Conservation (phyloP, 441 rosid genomes). For the Populus hybrid region DNA sequence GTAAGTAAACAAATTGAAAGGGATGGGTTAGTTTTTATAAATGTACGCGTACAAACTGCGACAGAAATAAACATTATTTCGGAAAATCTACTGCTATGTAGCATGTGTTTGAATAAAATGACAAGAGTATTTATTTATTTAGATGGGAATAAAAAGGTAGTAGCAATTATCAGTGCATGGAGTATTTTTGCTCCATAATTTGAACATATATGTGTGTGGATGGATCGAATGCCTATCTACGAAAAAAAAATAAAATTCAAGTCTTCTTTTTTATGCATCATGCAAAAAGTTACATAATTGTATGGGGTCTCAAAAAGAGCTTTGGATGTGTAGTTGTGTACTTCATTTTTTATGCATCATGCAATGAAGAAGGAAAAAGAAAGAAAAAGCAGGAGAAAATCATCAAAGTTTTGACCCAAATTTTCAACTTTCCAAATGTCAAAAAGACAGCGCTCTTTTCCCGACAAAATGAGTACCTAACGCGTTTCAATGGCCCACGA, state of each 20-base stretch:
- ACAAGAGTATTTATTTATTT: background rate
- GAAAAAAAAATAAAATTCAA: background rate
- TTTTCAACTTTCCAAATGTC: background rate
- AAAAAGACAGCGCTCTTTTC: background rate
- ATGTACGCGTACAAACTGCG: too few relatives aligned
- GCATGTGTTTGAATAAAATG: background rate
- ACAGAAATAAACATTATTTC: too few relatives aligned
- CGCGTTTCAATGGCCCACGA: constrained; percentile 12
- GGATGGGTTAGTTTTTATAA: background rate
- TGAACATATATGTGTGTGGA: background rate
- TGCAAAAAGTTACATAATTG: background rate
- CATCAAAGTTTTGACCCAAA: background rate
- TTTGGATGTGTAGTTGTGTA: background rate
- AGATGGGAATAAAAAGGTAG: too few relatives aligned
- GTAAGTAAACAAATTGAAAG: background rate
- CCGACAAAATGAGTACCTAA: background rate
- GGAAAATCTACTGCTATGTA: too few relatives aligned
- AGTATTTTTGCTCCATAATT: too few relatives aligned
- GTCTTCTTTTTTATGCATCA: background rate
- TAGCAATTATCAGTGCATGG: background rate
- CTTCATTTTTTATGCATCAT: too few relatives aligned
- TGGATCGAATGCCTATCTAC: background rate
- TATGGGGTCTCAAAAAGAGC: background rate
- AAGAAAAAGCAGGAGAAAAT: background rate
- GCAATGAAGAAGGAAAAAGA: background rate